Base-by-base conservation (phyloP, 2,329 filamentous ascomycete genomes). In the Pseudogymnoascus sp. region DNA sequence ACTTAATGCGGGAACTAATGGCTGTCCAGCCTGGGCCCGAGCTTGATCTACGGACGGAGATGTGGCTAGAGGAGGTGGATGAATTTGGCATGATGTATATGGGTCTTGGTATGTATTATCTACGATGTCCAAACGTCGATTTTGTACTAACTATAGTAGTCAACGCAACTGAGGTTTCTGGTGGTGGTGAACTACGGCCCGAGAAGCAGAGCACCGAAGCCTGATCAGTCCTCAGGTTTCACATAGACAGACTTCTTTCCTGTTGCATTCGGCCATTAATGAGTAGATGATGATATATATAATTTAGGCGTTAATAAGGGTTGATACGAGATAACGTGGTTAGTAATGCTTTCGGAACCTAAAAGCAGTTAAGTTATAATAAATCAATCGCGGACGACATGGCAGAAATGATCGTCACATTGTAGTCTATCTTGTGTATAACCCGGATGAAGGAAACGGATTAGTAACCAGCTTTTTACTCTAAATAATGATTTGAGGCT, bases 41-140 rank as follows among this genome's bases (percentile, higher is more conserved):
- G 7, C 65, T 76, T 60, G 66, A 72, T 60, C 21, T 62, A 2
- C 65, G 73, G 38, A 66, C 70, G 1, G 72, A 75, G 65, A 67
- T 66, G 59, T 76, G 73, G 74, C 60, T 76, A 5, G 74, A 75
- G 63, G 74, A 76, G 56, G 68, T 72, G 1, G 74, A 76, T 65
- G 74, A 76, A 60, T 68, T 76, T 59, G 73, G 73, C 0, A 65
- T 75, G 5, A 61, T 75, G n/a, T 71, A 74, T 58, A 69, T 74
- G 61, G 67, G 68, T 48, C 71, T 75, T 52, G 65, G 71, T 73
- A 69, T 64, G 60, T 52, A 10, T 48, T 19, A n/a, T 39, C 23
- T 59, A 12, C 12, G 6, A 5, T 2, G 18, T 23, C 19, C 26
- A 34, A 37, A 34, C n/a, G 3, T 34, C 5, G 28, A 34, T n/a